Evolutionary conservation across 202 grass and related monocot species (phyloP).

Genomic region (Cymbopogon flexuosus): DNA sequence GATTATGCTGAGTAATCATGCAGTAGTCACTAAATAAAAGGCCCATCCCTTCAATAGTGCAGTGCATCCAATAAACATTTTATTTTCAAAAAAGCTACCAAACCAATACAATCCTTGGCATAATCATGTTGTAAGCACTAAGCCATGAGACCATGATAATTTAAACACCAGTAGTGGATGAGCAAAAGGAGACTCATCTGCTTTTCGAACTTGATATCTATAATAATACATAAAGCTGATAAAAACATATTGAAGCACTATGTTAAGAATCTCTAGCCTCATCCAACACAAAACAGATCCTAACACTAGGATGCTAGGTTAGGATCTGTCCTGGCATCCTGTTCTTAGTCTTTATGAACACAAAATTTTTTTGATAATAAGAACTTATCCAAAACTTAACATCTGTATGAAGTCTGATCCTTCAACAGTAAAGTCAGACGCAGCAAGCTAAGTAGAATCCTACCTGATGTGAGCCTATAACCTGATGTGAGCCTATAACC

Average conservation of each 20-base stretch:
- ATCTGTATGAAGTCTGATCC: too few relatives aligned
- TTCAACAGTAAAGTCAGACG: too few relatives aligned
- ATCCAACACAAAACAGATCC: neutral
- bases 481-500: too few relatives aligned
- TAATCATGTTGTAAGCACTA: neutral
- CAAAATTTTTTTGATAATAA: neutral
- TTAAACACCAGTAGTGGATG: neutral
- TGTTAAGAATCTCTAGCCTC: neutral
- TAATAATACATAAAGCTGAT: neutral
- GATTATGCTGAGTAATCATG: neutral
- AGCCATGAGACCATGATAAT: neutral
- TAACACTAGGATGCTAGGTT: neutral
- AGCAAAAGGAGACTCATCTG: neutral
- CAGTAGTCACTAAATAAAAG: neutral
- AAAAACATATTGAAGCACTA: neutral
- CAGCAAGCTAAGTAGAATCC: too few relatives aligned
- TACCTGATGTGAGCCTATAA: too few relatives aligned
- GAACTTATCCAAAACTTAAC: too few relatives aligned
- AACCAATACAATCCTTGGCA: neutral
- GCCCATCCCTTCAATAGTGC: neutral
- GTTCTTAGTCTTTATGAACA: neutral
- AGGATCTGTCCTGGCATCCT: neutral
- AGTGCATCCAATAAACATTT: neutral
- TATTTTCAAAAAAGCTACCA: neutral
- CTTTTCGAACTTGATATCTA: neutral